Evolutionary conservation across 345 rosid species (phyloP).

Genomic region (Gossypium bickii): DNA sequence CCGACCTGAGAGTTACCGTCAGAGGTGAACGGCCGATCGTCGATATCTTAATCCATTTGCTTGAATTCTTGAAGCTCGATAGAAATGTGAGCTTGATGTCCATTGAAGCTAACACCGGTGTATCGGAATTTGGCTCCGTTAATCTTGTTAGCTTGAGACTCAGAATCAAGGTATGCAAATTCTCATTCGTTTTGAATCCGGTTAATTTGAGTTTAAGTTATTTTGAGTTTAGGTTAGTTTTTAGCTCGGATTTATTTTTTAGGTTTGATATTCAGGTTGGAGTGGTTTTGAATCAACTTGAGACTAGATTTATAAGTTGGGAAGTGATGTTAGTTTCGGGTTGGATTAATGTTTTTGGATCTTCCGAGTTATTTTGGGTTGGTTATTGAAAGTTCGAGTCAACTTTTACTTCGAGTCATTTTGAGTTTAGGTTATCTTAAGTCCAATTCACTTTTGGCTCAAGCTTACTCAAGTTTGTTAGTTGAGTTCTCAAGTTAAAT

Average conservation of each 20-base stretch:
- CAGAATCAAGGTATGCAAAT: constrained; percentile 48
- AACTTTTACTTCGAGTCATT: no score
- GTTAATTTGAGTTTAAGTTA: background rate
- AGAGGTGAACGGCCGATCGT: constrained; percentile 35
- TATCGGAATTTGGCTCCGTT: constrained; percentile 23
- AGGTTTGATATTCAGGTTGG: no score
- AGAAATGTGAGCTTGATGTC: constrained; percentile 49
- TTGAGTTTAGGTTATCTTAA: no score
- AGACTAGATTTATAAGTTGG: no score
- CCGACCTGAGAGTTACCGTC: constrained; percentile 46
- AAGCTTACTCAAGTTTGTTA: no score
- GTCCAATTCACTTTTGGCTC: no score
- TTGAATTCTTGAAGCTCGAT: constrained; percentile 61
- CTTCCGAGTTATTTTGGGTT: no score
- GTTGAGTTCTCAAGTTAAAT: no score
- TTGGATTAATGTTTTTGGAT: no score
- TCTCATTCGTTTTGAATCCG: background rate
- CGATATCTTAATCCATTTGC: constrained; percentile 43
- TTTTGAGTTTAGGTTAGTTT: background rate
- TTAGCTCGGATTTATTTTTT: background rate
- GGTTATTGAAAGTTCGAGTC: no score
- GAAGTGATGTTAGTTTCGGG: no score
- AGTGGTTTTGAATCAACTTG: no score
- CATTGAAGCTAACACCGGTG: constrained; percentile 42
- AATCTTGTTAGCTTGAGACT: constrained; percentile 45